Evolutionary conservation across 495 filamentous ascomycete genomes (phyloP), one percentile per base, ranked within the genome.

Genomic region (Cairneyella variabilis): DNA sequence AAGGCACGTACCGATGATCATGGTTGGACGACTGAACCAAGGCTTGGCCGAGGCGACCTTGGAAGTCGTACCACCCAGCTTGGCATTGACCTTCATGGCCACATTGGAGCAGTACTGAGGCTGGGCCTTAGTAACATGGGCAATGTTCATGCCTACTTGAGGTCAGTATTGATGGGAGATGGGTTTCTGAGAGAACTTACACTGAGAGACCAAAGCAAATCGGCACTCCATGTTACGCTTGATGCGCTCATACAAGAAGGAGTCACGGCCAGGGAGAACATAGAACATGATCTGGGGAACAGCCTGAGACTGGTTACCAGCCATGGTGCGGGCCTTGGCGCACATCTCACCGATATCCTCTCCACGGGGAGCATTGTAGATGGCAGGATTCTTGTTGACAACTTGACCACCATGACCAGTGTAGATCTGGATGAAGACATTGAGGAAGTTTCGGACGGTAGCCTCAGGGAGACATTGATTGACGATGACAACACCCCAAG

Each of bases 1-100:
- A 9, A 25, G 30, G n/a, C 10, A 45, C 52, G 18, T 57, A 54
- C 59, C 59, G 41, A 62, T 59, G 42, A 63, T 49, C 56, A 63
- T 59, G 16, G 60, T 63, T 30, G 48, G 48, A 0, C 25, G 7
- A n/a, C 28, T 3, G 49, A 63, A 63, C 30, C 39, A 52, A 3
- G 30, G 12, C 12, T 34, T 51, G 7, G 41, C 9, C 14, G 8
- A 23, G 44, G 27, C 40, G 10, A 60, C 44, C 38, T 56, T 55
- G 30, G 39, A 50, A 14, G 88, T 95, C 4, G 79, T 73, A 14
- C 93, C 93, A 28, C 93, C 93, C n/a, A 96, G 81, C 71, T 97
- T 98, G 14, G 88, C 85, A 61, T 97, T 97, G 51, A 98, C 77
- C 68, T 98, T 98, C 88, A 97, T 90, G 43, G 79, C 73, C 22